Evolutionary conservation across 768 basidiomycete species (phyloP), one percentile per base, ranked within the genome.

Genomic region (Boletus subparvulus): DNA sequence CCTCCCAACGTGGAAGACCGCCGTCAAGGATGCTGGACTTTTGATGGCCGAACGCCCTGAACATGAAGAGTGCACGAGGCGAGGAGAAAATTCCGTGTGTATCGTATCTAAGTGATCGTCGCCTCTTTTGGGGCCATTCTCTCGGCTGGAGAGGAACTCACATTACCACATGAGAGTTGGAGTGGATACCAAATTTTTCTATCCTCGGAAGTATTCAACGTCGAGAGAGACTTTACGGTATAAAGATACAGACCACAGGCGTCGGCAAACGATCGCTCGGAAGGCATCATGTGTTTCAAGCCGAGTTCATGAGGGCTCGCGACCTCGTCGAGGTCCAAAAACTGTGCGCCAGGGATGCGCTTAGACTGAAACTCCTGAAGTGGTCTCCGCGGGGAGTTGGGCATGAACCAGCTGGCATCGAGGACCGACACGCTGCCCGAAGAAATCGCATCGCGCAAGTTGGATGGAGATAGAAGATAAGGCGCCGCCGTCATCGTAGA

Each of bases 391-490:
- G 85, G 77, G 35, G 87, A 82, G 70, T 86, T 90, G 49, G 95
- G 96, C 96, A 98, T 97, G 71, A 91, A 88, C 96, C 95, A 98
- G 48, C 84, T 86, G 24, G 86, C 85, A 66, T 98, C 96, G 35
- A 87, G 77, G 61, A 88, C 71, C 71, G 46, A 73, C 56, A 57
- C 61, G 50, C 33, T 57, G 10, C 75, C 67, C 3, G 73, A 66
- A 30, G 77, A 66, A 11, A 69, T 58, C 30, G 73, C 70, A 43
- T 77, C 74, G 30, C 69, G 74, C 41, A 83, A 75, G 60, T 80
- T 73, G 17, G 72, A 61, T 0, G 88, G 86, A 3, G 80, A 78
- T 49, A 88, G 65, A 21, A 86, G 63, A 17, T 85, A 73, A 3
- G 85, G 83, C 3, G 73, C 73, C 43, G 67, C 51, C 52, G 61